Evolutionary conservation across 1,139 yeast genomes (phyloP), one percentile per base, ranked within the genome.

Genomic region (Tardiomyces blankii): DNA sequence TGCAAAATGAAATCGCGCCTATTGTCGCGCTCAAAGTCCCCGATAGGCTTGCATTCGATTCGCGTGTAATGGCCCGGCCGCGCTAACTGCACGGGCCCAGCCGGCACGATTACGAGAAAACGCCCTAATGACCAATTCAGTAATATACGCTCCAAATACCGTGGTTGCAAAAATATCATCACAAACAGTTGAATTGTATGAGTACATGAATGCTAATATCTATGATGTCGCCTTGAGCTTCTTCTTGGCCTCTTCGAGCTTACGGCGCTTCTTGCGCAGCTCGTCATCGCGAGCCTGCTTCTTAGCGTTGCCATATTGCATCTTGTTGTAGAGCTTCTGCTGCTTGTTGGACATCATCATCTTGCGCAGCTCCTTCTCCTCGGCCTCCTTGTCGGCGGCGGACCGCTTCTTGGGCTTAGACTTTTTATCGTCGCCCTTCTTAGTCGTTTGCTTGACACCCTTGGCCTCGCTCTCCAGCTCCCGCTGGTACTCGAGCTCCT

Each of bases 291-390:
- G 80, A 49, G 76, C 76, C 62, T 85, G 91, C 69, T 87, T 85
- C 76, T 86, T 81, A 49, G 83, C 82, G 59, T 84, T 79, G 49
- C 95, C 93, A 63, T 87, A 82, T 72, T 87, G 93, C 94, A 91
- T 86, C 81, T 86, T 86, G 72, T 84, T 83, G 74, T 91, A 91
- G 57, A 89, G 75, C 68, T 86, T 87, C 74, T 89, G 84, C 70
- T 91, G 95, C 68, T 89, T 91, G 72, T 88, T 89, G 56, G 93
- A 77, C 97, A 91, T 89, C 98, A 91, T 91, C 63, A 88, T 87
- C 77, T 80, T 82, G 70, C 82, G 84, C 68, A 87, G 75, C 56
- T 86, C 94, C 68, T 84, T 83, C 61, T 82, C 94, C 68, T 84
- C 95, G 49, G 80, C 83, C 52, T 75, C 87, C 49, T 67, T 66